A percentile compares a stretch with the other conserved stretches of the same genome.
These are phyloP conservation scores for Naganishia friedmannii DNA, from an alignment of 768 basidiomycete genomes.

Conservation along the genomic window DNA sequence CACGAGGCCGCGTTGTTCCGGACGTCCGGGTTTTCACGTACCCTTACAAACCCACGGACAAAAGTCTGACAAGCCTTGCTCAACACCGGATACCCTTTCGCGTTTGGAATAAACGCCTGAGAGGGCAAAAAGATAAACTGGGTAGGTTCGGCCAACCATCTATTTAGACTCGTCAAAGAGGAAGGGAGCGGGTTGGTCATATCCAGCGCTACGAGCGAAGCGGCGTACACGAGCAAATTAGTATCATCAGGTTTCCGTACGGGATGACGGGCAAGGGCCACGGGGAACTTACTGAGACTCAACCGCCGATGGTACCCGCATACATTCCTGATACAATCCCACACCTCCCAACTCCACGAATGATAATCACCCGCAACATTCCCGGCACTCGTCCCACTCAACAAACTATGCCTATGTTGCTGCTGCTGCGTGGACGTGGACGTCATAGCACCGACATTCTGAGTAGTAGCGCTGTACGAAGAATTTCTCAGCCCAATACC, in stretches of 20 bases:
- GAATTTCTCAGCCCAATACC: constrained; percentile 26
- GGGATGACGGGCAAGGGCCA: not conserved
- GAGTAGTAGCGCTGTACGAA: constrained; percentile 6
- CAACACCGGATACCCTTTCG: constrained; percentile 93
- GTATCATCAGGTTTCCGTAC: not conserved
- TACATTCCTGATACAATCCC: constrained; percentile 87
- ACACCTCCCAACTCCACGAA: constrained; percentile 85
- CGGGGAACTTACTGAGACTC: constrained; percentile 49
- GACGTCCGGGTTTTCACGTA: constrained; percentile 31
- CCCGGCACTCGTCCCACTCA: constrained; percentile 14
- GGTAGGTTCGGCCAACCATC: constrained; percentile 94
- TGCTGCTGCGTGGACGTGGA: not conserved
- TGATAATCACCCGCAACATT: constrained; percentile 43
- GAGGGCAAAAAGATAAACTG: constrained; percentile 82
- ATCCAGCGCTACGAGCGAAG: constrained; percentile 68
- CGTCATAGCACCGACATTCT: not conserved
- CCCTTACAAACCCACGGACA: constrained; percentile 66
- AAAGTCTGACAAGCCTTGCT: constrained; percentile 90
- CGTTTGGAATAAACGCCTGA: constrained; percentile 87
- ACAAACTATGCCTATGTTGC: constrained; percentile 25
- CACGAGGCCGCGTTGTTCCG: not conserved
- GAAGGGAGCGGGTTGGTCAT: constrained; percentile 82
- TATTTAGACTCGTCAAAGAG: constrained; percentile 67
- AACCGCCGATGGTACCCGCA: constrained; percentile 67
- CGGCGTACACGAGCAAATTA: not conserved